These are phyloP conservation scores for Calonectria pauciramosa DNA, from an alignment of 2,329 filamentous ascomycete species.

Conservation along the genomic window DNA sequence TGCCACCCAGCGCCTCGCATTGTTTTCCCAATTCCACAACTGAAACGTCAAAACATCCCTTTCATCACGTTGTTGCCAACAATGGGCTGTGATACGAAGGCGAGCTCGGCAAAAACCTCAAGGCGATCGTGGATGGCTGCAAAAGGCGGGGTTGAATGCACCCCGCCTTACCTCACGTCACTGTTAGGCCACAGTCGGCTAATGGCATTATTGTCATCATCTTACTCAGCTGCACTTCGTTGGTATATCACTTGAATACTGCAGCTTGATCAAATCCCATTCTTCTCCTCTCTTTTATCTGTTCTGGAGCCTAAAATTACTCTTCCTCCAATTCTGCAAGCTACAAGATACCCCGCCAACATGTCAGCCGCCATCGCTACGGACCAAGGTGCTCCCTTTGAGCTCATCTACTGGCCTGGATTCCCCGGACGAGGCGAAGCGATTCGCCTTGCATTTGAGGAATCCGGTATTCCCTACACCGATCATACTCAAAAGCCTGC, in stretches of 20 bases:
- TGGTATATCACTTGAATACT: background rate
- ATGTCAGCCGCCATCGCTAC: constrained; percentile 47
- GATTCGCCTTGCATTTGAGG: constrained; percentile 80
- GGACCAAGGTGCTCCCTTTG: constrained; percentile 64
- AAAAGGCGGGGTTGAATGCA: constrained; percentile 8
- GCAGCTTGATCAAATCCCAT: background rate
- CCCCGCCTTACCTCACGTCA: constrained; percentile 16
- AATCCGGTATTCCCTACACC: constrained; percentile 73
- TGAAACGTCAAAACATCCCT: background rate
- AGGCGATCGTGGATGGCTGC: background rate
- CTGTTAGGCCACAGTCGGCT: background rate
- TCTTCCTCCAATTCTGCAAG: background rate
- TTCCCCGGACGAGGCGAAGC: constrained; percentile 83
- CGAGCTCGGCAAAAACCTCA: background rate
- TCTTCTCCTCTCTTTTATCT: background rate
- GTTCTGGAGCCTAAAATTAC: background rate
- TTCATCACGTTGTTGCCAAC: background rate
- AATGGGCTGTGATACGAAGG: background rate
- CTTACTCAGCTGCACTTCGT: background rate
- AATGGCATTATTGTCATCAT: background rate
- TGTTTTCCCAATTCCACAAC: background rate
- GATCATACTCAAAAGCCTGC: constrained; percentile 62
- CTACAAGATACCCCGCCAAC: background rate
- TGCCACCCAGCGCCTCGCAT: background rate
- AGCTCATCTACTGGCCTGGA: constrained; percentile 79